phyloP scores from a whole-genome alignment of 192 early-diverging fungal species.

The Entomortierella lignicola region DNA sequence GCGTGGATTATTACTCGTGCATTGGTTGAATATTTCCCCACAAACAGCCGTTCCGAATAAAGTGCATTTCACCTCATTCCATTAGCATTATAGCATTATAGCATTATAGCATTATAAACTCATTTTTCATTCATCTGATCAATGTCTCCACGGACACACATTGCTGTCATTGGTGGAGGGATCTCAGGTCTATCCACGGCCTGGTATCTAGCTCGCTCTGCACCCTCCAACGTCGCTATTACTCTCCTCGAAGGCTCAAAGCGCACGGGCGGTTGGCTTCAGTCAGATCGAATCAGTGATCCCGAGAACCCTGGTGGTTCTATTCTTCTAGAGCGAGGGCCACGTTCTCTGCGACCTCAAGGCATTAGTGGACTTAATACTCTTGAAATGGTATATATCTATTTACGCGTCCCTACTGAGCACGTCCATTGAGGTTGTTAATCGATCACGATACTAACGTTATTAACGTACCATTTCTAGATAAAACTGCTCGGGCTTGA shows the following conservation, averaged over 20 bases:
- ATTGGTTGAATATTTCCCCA: too few species aligned
- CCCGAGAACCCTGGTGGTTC: slow-evolving; percentile 28
- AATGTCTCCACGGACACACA: slow-evolving; percentile 53
- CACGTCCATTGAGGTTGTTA: neutral
- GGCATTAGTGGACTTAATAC: slow-evolving; percentile 75
- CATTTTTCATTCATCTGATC: neutral
- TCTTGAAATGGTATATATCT: slow-evolving; percentile 75
- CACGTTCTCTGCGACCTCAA: slow-evolving; percentile 83
- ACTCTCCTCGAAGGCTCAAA: slow-evolving; percentile 76
- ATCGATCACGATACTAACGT: neutral
- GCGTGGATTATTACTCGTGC: too few species aligned
- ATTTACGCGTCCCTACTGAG: neutral
- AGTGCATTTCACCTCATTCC: neutral
- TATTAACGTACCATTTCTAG: slow-evolving; percentile 24
- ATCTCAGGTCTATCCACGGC: slow-evolving; percentile 90
- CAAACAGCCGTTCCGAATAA: too few species aligned
- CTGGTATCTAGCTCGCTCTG: slow-evolving; percentile 74
- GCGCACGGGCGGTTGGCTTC: slow-evolving; percentile 90
- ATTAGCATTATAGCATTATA: neutral
- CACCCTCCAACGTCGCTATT: slow-evolving; percentile 62
- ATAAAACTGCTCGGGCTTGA: slow-evolving; percentile 72
- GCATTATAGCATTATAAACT: neutral
- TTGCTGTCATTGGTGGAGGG: slow-evolving; percentile 92
- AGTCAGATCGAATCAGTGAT: slow-evolving; percentile 65
- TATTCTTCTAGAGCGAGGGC: slow-evolving; percentile 82